phyloP scores from a whole-genome alignment of 345 rosid genomes.

The Euphorbia pulcherrima region DNA sequence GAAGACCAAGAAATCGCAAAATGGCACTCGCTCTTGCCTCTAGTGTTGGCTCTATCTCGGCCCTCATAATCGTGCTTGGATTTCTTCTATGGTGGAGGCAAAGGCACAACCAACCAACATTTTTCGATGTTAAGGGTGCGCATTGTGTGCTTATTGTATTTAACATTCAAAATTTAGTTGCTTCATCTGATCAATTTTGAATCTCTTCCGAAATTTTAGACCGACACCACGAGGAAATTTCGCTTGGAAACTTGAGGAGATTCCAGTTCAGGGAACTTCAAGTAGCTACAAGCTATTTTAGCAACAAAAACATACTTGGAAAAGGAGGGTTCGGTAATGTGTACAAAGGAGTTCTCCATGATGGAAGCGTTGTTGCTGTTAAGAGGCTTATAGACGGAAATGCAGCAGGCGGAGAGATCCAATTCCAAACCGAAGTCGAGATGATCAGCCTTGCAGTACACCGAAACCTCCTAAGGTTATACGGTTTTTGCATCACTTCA shows the following conservation, averaged over 20 bases:
- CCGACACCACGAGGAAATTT: constrained; percentile 64
- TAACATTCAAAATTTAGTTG: background rate
- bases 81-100: constrained; percentile 80
- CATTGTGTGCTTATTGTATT: background rate
- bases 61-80: constrained; percentile 64
- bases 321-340: constrained; percentile 94
- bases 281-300: constrained; percentile 73
- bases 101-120: constrained; percentile 53
- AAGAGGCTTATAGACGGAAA: constrained; percentile 91
- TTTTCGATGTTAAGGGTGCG: constrained; percentile 83
- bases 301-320: constrained; percentile 82
- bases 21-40: constrained; percentile 69
- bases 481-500: constrained; percentile 79
- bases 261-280: constrained; percentile 90
- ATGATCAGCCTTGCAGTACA: constrained; percentile 98
- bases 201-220: constrained; percentile 32
- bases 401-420: constrained; percentile 75
- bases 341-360: constrained; percentile 81
- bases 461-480: constrained; percentile 80
- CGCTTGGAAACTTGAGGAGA: constrained; percentile 80
- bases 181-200: background rate
- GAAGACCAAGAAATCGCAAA: constrained; percentile 53
- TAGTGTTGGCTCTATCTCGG: constrained; percentile 58
- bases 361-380: constrained; percentile 77
- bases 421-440: constrained; percentile 93